A percentile compares a stretch with the other conserved stretches of the same genome.
These are phyloP conservation scores for Talaromyces marneffei DNA, from an alignment of 2,329 filamentous ascomycete genomes.

Conservation along the genomic window DNA sequence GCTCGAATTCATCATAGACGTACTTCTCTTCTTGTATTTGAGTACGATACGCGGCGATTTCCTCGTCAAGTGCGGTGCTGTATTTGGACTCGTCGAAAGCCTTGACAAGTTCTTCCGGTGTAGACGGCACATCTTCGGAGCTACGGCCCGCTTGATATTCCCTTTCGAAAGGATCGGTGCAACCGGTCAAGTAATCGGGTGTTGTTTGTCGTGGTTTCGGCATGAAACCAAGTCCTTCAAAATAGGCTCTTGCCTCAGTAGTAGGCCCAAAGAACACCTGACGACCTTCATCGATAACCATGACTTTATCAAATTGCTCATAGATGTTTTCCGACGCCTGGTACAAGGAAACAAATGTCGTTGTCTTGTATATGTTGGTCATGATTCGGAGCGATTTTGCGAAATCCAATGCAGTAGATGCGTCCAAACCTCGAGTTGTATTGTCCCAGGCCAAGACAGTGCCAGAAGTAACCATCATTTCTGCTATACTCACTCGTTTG, in stretches of 20 bases:
- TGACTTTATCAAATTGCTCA: slow-evolving; percentile 72
- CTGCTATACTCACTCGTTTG: slow-evolving; percentile 75
- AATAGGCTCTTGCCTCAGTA: slow-evolving; percentile 63
- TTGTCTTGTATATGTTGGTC: slow-evolving; percentile 77
- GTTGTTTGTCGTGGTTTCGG: slow-evolving; percentile 72
- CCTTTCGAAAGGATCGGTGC: slow-evolving; percentile 77
- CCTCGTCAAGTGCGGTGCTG: slow-evolving; percentile 51
- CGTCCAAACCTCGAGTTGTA: slow-evolving; percentile 62
- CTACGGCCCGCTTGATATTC: slow-evolving; percentile 65
- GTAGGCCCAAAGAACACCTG: slow-evolving; percentile 71
- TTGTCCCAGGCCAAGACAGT: slow-evolving; percentile 73
- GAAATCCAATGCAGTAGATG: slow-evolving; percentile 62
- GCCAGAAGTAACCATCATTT: slow-evolving; percentile 71
- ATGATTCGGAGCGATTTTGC: slow-evolving; percentile 67
- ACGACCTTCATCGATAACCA: slow-evolving; percentile 70
- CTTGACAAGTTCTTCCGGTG: slow-evolving; percentile 58
- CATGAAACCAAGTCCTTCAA: slow-evolving; percentile 69
- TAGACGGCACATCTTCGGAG: slow-evolving; percentile 61
- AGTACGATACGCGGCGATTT: slow-evolving; percentile 66
- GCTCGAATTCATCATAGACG: slow-evolving; percentile 61
- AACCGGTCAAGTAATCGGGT: slow-evolving; percentile 74
- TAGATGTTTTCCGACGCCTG: slow-evolving; percentile 81
- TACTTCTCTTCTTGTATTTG: slow-evolving; percentile 59
- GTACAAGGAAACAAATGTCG: slow-evolving; percentile 80
- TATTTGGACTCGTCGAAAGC: slow-evolving; percentile 64